These are phyloP conservation scores for Globisporangium spiculum DNA, from an alignment of 352 stramenopile species.

Conservation along the genomic window DNA sequence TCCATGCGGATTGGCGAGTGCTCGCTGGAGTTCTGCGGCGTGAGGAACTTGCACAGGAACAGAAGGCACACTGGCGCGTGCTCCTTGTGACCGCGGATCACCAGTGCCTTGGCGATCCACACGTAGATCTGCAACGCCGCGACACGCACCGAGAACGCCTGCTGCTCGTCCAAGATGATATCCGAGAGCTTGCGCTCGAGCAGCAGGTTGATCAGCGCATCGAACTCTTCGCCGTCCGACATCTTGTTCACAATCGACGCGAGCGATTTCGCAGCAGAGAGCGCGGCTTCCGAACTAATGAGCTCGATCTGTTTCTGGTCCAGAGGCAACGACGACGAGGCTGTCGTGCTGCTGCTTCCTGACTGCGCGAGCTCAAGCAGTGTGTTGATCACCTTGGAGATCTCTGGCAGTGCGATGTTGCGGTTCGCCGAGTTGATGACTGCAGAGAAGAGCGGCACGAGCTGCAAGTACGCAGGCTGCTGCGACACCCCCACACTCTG, in stretches of 20 bases:
- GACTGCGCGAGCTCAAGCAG: conserved; percentile 76
- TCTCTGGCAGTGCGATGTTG: conserved; percentile 52
- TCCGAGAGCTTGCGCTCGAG: conserved; percentile 61
- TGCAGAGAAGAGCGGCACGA: conserved; percentile 72
- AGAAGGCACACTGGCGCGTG: conserved; percentile 64
- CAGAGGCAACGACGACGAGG: conserved; percentile 6
- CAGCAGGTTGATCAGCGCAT: conserved; percentile 67
- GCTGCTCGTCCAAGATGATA: conserved; percentile 43
- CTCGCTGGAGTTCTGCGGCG: conserved; percentile 22
- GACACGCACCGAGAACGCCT: conserved; percentile 43
- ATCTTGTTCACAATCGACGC: conserved; percentile 89
- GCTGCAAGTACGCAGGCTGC: conserved; percentile 45
- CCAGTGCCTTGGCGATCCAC: conserved; percentile 79
- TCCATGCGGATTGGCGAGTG: conserved; percentile 56
- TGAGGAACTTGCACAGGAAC: conserved; percentile 75
- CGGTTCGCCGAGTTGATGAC: conserved; percentile 78
- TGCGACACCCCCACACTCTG: conserved; percentile 24
- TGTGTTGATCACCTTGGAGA: conserved; percentile 67
- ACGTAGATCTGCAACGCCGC: conserved; percentile 81
- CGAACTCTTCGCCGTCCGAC: conserved; percentile 75
- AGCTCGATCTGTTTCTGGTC: conserved; percentile 28
- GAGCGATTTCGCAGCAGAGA: conserved; percentile 70
- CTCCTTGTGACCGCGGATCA: conserved; percentile 72
- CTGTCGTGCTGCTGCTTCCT: conserved; percentile 15
- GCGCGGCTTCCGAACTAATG: conserved; percentile 49